Conservation (phyloP, 345 rosid genomes). For the Hirschfeldia incana region DNA sequence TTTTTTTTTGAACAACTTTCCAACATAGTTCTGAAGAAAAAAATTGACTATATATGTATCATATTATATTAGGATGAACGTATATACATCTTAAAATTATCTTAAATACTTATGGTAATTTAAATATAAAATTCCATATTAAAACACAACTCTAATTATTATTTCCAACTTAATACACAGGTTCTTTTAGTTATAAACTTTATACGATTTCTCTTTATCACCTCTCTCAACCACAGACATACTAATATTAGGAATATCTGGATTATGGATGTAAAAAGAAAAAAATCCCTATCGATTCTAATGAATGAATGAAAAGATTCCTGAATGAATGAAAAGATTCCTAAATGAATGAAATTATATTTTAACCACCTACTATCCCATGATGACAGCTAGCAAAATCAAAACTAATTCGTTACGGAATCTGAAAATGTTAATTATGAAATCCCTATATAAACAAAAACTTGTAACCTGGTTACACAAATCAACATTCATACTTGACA, state of each 20-base stretch:
- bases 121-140: too few relatives aligned
- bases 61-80: too few relatives aligned
- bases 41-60: too few relatives aligned
- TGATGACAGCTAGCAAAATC: background rate
- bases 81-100: too few relatives aligned
- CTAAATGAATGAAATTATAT: background rate
- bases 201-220: background rate
- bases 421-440: background rate
- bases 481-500: background rate
- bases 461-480: background rate
- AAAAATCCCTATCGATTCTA: background rate
- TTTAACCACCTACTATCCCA: background rate
- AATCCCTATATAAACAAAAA: background rate
- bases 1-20: too few relatives aligned
- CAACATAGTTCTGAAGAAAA: too few relatives aligned
- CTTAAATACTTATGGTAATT: too few relatives aligned
- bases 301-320: background rate
- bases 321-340: background rate
- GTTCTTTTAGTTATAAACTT: too few relatives aligned
- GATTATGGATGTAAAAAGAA: background rate
- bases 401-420: background rate
- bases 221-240: background rate
- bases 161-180: too few relatives aligned
- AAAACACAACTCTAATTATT: too few relatives aligned
- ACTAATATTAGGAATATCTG: background rate